Evolutionary conservation across 73 alveolate species (phyloP).

Genomic region (Symbiodinium natans): DNA sequence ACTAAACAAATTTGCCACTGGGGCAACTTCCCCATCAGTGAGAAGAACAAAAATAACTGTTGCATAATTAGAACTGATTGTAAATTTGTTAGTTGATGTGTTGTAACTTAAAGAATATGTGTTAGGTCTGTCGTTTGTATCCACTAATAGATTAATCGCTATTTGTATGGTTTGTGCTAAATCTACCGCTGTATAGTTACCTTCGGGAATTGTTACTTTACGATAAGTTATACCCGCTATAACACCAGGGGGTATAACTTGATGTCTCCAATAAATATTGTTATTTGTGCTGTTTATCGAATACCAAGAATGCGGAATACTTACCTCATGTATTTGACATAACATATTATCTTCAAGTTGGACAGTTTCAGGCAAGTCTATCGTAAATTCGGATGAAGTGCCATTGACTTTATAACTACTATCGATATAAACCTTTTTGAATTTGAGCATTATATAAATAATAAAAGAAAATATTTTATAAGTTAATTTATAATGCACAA

Average conservation of each 20-base stretch:
- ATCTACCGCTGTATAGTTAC: not conserved
- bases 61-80: not conserved
- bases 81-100: not conserved
- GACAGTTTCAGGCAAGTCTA: not conserved
- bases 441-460: not conserved
- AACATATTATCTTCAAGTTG: not conserved
- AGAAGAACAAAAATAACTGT: not conserved
- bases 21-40: not conserved
- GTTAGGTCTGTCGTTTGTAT: not conserved
- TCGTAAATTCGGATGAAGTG: not conserved
- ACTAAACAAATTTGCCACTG: too few relatives aligned
- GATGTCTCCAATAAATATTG: not conserved
- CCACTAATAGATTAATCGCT: not conserved
- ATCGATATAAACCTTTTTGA: not conserved
- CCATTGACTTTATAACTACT: not conserved
- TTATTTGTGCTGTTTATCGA: not conserved
- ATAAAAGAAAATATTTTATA: too few relatives aligned
- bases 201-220: not conserved
- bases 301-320: too few relatives aligned
- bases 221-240: not conserved
- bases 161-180: too few relatives aligned
- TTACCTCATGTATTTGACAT: not conserved
- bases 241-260: not conserved
- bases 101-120: not conserved
- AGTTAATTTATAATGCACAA: too few relatives aligned